Evolutionary conservation across 2,329 filamentous ascomycete species (phyloP).

Genomic region (Coniochaeta pulveracea): DNA sequence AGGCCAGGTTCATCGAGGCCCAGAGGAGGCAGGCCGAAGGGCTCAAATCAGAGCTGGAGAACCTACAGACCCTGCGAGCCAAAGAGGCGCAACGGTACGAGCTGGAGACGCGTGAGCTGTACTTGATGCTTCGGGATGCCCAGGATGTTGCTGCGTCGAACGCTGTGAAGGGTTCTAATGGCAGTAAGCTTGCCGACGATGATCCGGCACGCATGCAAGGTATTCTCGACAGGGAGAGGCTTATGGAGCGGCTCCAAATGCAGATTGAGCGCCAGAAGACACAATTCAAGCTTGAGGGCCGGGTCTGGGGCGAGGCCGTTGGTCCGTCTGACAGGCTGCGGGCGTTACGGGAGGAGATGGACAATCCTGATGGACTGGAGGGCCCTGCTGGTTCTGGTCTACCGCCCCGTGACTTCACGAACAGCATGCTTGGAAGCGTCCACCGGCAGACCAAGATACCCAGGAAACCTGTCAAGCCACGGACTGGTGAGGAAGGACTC

Average conservation of each 20-base stretch:
- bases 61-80: constrained; percentile 71
- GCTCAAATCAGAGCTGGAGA: constrained; percentile 80
- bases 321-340: constrained; percentile 87
- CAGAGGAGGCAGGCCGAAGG: constrained; percentile 77
- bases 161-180: constrained; percentile 42
- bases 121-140: constrained; percentile 95
- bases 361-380: constrained; percentile 37
- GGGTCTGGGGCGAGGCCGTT: constrained; percentile 71
- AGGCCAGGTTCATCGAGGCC: constrained; percentile 79
- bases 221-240: constrained; percentile 80
- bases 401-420: constrained; percentile 52
- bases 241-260: constrained; percentile 90
- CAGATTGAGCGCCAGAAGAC: constrained; percentile 96
- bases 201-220: constrained; percentile 76
- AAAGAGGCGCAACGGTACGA: constrained; percentile 93
- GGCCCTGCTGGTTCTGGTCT: constrained; percentile 37
- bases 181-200: constrained; percentile 42
- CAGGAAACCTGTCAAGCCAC: constrained; percentile 38
- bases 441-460: constrained; percentile 46
- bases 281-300: constrained; percentile 91
- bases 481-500: constrained; percentile 24
- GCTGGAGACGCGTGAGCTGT: constrained; percentile 88
- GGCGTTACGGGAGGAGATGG: constrained; percentile 91
- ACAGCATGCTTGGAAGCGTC: constrained; percentile 64
- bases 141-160: constrained; percentile 91